Conservation (phyloP, 192 early-diverging fungal genomes). For the Dimargaris xerosporica region DNA sequence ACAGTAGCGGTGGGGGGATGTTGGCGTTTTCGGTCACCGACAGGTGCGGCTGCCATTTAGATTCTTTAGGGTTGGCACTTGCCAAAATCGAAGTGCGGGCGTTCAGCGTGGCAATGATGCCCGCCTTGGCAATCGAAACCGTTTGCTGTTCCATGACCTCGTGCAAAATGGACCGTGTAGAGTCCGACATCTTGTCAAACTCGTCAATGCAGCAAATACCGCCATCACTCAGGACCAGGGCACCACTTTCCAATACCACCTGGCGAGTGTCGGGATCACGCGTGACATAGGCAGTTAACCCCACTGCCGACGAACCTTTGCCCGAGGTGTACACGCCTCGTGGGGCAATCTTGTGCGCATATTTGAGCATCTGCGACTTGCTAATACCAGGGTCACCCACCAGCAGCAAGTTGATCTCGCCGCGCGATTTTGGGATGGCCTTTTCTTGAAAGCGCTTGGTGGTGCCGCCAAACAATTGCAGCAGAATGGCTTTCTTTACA, state of each 20-base stretch:
- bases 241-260: constrained; percentile 92
- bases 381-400: constrained; percentile 94
- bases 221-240: constrained; percentile 86
- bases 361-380: constrained; percentile 87
- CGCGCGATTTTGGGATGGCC: constrained; percentile 54
- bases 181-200: constrained; percentile 97
- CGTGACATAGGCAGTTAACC: constrained; percentile 89
- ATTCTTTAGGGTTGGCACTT: constrained; percentile 86
- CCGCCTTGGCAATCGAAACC: constrained; percentile 94
- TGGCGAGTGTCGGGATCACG: constrained; percentile 91
- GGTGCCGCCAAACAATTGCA: constrained; percentile 92
- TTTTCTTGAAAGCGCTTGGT: constrained; percentile 62
- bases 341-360: constrained; percentile 85
- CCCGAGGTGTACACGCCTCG: constrained; percentile 95
- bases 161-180: constrained; percentile 85
- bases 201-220: constrained; percentile 98
- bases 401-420: constrained; percentile 86
- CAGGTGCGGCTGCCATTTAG: constrained; percentile 68
- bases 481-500: constrained; percentile 90
- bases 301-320: constrained; percentile 91
- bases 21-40: constrained; percentile 80
- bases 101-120: constrained; percentile 95
- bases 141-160: constrained; percentile 99
- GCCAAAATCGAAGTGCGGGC: constrained; percentile 91
- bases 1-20: constrained; percentile 83